Conservation (phyloP, 345 rosid genomes). For the Erucastrum elatum region DNA sequence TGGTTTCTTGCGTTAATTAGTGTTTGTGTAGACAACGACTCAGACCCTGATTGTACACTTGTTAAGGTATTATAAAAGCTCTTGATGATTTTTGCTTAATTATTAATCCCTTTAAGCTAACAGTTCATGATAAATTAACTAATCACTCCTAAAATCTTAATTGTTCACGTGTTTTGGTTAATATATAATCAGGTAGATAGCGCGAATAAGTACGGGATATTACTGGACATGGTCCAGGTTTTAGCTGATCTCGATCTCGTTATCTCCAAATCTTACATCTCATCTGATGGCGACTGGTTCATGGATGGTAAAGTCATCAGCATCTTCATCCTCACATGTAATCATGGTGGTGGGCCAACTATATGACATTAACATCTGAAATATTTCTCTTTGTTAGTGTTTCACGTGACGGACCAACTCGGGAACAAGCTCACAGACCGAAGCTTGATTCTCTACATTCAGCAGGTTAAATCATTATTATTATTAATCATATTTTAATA, state of each 20-base stretch:
- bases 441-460: conserved; percentile 60
- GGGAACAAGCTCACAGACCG: conserved; percentile 70
- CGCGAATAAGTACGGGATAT: conserved; percentile 83
- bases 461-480: conserved; percentile 42
- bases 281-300: conserved; percentile 95
- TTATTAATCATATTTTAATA: too few relatives aligned
- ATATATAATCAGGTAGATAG: conserved; percentile 75
- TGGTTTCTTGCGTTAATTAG: conserved; percentile 43
- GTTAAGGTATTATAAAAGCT: conserved; percentile 58
- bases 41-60: conserved; percentile 74
- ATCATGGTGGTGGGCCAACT: conserved; percentile 22
- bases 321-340: conserved; percentile 26
- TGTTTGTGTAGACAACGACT: conserved; percentile 83
- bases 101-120: not conserved
- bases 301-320: conserved; percentile 76
- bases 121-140: not conserved
- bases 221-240: conserved; percentile 92
- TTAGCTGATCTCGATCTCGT: conserved; percentile 95
- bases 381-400: conserved; percentile 48
- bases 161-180: conserved; percentile 12
- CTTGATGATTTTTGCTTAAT: not conserved
- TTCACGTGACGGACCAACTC: conserved; percentile 79
- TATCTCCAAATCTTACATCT: conserved; percentile 88
- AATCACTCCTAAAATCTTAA: not conserved
- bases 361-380: conserved; percentile 10